Percentiles rank a stretch among this genome's conserved stretches.
Evolutionary conservation across 352 stramenopile species (phyloP).

Genomic region (Globisporangium paddicum): DNA sequence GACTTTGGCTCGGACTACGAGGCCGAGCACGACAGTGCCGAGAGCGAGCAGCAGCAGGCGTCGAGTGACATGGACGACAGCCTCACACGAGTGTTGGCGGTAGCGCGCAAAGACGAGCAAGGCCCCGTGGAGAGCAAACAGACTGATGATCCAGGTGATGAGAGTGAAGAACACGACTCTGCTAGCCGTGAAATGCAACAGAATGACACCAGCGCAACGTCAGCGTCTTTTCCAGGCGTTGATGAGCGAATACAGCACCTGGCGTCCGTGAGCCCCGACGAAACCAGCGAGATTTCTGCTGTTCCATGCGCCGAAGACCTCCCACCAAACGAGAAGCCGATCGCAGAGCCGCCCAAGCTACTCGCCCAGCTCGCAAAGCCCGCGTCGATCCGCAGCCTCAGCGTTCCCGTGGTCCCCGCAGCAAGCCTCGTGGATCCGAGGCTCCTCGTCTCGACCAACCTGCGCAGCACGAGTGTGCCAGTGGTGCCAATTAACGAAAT

Average conservation of each 20-base stretch:
- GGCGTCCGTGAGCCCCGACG: not conserved
- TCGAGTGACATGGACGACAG: not conserved
- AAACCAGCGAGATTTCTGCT: not conserved
- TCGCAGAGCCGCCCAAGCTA: not conserved
- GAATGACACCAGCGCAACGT: not conserved
- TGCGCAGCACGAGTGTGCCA: slow-evolving; percentile 23
- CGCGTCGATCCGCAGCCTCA: slow-evolving; percentile 20
- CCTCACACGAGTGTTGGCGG: not conserved
- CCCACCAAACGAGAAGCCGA: too few relatives aligned
- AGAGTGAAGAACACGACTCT: too few relatives aligned
- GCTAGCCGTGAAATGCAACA: too few relatives aligned
- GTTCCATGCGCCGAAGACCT: not conserved
- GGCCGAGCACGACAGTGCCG: slow-evolving; percentile 15
- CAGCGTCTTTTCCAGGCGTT: not conserved
- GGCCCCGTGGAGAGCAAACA: too few relatives aligned
- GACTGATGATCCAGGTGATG: too few relatives aligned
- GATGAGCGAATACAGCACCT: not conserved
- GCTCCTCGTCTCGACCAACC: not conserved
- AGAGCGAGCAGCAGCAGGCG: slow-evolving; percentile 7
- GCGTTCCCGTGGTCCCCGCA: slow-evolving; percentile 13
- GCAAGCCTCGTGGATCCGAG: not conserved
- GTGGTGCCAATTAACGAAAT: slow-evolving; percentile 9
- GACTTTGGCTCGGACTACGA: slow-evolving; percentile 37
- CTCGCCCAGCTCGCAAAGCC: not conserved
- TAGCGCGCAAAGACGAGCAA: not conserved